Conservation (phyloP, 164 flowering plant genomes). For the Platanus orientalis region DNA sequence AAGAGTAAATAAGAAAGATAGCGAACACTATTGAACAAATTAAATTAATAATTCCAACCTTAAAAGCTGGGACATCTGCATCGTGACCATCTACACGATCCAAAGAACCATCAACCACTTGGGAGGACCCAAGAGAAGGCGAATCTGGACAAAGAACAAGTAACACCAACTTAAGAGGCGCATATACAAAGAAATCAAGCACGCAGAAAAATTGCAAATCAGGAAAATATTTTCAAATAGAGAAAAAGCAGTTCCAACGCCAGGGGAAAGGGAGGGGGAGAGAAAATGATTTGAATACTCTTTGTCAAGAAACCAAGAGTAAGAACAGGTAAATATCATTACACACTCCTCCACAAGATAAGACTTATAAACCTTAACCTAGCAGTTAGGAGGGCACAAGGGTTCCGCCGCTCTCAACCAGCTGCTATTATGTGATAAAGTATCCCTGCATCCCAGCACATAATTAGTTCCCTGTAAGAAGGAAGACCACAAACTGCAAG, state of each 20-base stretch:
- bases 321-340: not conserved
- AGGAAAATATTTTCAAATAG: not conserved
- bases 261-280: too few relatives aligned
- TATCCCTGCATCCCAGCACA: too few relatives aligned
- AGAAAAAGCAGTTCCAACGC: not conserved
- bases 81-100: conserved; percentile 19
- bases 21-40: too few relatives aligned
- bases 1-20: too few relatives aligned
- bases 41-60: conserved; percentile 31
- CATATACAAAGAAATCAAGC: not conserved
- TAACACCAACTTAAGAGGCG: not conserved
- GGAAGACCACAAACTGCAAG: conserved; percentile 4
- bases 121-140: conserved; percentile 14
- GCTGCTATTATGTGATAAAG: too few relatives aligned
- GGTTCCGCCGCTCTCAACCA: conserved; percentile 45
- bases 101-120: conserved; percentile 8
- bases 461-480: conserved; percentile 30
- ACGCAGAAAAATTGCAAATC: not conserved
- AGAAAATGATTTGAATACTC: too few relatives aligned
- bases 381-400: conserved; percentile 30
- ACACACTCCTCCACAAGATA: not conserved
- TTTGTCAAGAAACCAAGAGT: not conserved
- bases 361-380: conserved; percentile 40
- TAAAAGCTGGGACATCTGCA: conserved; percentile 12
- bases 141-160: conserved; percentile 21